phyloP scores from a whole-genome alignment of 768 basidiomycete genomes.

The Suillus luteus region DNA sequence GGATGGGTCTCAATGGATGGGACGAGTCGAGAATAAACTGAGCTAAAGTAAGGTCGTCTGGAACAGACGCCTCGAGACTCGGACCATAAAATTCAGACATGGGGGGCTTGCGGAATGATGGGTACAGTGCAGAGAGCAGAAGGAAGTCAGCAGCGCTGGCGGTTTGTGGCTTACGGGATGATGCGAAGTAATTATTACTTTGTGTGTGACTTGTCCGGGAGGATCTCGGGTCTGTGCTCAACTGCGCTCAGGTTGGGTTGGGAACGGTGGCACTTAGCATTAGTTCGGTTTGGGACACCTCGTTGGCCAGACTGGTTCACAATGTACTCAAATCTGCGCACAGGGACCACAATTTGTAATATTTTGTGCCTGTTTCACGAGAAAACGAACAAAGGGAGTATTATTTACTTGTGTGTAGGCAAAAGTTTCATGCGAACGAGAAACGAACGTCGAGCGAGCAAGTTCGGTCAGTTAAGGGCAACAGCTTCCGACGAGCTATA shows the following conservation, averaged over 20 bases:
- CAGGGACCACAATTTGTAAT: not conserved
- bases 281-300: not conserved
- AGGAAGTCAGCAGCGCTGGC: not conserved
- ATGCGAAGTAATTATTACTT: not conserved
- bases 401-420: not conserved
- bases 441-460: not conserved
- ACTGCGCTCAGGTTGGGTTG: not conserved
- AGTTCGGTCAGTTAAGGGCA: not conserved
- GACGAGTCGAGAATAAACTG: constrained; percentile 62
- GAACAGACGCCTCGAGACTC: constrained; percentile 43
- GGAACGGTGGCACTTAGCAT: not conserved
- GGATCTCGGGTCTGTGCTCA: not conserved
- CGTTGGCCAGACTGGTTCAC: not conserved
- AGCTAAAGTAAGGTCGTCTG: constrained; percentile 63
- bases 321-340: not conserved
- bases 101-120: not conserved
- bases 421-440: not conserved
- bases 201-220: not conserved
- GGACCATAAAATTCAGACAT: constrained; percentile 33
- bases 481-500: not conserved
- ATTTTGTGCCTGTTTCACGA: not conserved
- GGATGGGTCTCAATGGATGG: constrained; percentile 45
- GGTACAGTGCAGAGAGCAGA: not conserved
- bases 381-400: not conserved
- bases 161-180: not conserved